Conservation (phyloP, 257 asterid genomes). For the Linderniella brevidens region DNA sequence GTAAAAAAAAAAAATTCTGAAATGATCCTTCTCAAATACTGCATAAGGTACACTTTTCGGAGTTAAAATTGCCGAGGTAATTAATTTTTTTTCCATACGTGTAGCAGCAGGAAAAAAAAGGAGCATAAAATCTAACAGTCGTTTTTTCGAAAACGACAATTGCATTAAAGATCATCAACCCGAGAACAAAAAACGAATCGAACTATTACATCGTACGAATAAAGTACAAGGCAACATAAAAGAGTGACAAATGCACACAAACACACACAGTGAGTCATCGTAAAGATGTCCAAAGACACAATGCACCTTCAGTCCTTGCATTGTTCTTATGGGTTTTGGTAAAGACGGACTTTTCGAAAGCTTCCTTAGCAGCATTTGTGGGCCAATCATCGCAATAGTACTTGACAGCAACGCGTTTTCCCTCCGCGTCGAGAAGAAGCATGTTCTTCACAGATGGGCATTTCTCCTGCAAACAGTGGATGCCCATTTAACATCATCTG, state of each 20-base stretch:
- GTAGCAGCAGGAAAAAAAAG: no score
- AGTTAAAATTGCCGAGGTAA: neutral
- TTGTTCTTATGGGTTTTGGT: slow-evolving; percentile 63
- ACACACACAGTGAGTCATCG: neutral
- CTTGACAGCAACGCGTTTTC: slow-evolving; percentile 64
- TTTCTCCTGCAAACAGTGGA: slow-evolving; percentile 28
- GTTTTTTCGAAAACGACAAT: no score
- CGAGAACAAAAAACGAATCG: no score
- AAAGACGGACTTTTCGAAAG: slow-evolving; percentile 61
- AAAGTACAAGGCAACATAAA: no score
- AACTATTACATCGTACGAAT: no score
- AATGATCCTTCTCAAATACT: no score
- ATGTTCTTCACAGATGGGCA: slow-evolving; percentile 59
- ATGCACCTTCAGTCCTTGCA: slow-evolving; percentile 69
- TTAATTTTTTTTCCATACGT: no score
- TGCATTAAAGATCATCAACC: neutral
- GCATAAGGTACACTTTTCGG: no score
- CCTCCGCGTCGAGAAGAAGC: slow-evolving; percentile 72
- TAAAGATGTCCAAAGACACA: slow-evolving; percentile 1
- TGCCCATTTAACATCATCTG: slow-evolving; percentile 1
- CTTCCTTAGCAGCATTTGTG: slow-evolving; percentile 46
- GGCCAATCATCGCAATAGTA: slow-evolving; percentile 77
- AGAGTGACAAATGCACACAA: no score
- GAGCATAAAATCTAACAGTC: no score
- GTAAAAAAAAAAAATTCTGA: no score